Evolutionary conservation across 164 flowering plant species (phyloP).

Genomic region (Sedum album): DNA sequence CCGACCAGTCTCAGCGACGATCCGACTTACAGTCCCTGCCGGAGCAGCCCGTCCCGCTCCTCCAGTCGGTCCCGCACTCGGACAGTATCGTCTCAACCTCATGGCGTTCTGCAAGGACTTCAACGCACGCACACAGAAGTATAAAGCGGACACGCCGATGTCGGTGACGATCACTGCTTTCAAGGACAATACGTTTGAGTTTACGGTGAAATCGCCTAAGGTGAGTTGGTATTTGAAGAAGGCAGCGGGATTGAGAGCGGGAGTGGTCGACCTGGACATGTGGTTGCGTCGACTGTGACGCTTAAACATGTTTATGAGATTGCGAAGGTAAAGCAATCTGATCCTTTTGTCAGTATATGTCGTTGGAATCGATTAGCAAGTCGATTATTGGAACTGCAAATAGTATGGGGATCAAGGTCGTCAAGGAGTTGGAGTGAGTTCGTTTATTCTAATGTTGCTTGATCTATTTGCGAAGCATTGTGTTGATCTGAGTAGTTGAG

Average conservation of each 20-base stretch:
- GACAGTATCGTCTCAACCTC: slow-evolving; percentile 82
- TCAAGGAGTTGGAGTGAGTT: slow-evolving; percentile 58
- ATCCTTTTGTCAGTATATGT: slow-evolving; percentile 77
- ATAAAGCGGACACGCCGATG: slow-evolving; percentile 90
- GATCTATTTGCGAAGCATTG: background rate
- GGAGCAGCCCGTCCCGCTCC: slow-evolving; percentile 89
- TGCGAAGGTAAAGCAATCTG: slow-evolving; percentile 84
- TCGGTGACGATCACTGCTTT: slow-evolving; percentile 78
- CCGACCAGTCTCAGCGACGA: slow-evolving; percentile 20
- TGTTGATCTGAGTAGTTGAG: background rate
- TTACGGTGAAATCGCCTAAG: slow-evolving; percentile 75
- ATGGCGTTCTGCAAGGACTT: slow-evolving; percentile 99
- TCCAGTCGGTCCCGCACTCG: slow-evolving; percentile 89
- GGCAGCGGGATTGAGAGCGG: slow-evolving; percentile 80
- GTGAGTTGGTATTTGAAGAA: slow-evolving; percentile 95
- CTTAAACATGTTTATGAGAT: slow-evolving; percentile 82
- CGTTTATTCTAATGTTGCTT: too few species aligned
- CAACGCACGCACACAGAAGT: slow-evolving; percentile 94
- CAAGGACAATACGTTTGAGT: slow-evolving; percentile 89
- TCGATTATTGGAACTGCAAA: slow-evolving; percentile 83
- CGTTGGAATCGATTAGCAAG: slow-evolving; percentile 67
- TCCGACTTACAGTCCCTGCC: slow-evolving; percentile 76
- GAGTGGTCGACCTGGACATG: background rate
- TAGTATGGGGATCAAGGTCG: slow-evolving; percentile 78
- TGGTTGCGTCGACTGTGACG: slow-evolving; percentile 37